A percentile compares a stretch with the other conserved stretches of the same genome.
Evolutionary conservation across 2,329 filamentous ascomycete species (phyloP).

Genomic region (Fusarium drepaniforme): DNA sequence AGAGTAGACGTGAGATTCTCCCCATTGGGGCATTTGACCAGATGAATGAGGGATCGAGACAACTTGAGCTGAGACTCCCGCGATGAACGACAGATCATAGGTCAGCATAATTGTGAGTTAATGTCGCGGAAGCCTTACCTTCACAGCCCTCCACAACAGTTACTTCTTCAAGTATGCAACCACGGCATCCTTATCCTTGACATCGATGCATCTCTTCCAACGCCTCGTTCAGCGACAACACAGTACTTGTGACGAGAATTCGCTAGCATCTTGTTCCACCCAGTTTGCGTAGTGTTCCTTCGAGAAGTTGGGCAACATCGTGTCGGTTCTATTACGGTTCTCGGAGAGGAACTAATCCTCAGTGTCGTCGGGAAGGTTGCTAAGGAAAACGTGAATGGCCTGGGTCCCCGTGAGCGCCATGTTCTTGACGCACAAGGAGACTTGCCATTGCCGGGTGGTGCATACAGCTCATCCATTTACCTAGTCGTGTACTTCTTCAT

Average conservation of each 20-base stretch:
- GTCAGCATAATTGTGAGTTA: neutral
- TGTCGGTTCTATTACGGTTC: neutral
- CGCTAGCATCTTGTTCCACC: neutral
- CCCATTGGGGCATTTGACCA: neutral
- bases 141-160: neutral
- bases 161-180: neutral
- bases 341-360: neutral
- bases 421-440: neutral
- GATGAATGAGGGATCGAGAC: neutral
- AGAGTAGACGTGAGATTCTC: neutral
- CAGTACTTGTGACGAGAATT: neutral
- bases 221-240: neutral
- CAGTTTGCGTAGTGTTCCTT: neutral
- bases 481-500: too few species aligned
- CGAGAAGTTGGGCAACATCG: neutral
- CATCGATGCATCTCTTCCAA: neutral
- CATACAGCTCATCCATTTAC: too few species aligned
- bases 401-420: constrained; percentile 17
- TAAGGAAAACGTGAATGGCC: neutral
- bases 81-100: neutral
- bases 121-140: neutral
- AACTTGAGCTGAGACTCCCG: neutral
- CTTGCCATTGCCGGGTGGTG: neutral
- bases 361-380: neutral
- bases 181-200: neutral